A percentile compares a stretch with the other conserved stretches of the same genome.
Conservation (phyloP, 345 rosid species). For the Pistacia atlantica region DNA sequence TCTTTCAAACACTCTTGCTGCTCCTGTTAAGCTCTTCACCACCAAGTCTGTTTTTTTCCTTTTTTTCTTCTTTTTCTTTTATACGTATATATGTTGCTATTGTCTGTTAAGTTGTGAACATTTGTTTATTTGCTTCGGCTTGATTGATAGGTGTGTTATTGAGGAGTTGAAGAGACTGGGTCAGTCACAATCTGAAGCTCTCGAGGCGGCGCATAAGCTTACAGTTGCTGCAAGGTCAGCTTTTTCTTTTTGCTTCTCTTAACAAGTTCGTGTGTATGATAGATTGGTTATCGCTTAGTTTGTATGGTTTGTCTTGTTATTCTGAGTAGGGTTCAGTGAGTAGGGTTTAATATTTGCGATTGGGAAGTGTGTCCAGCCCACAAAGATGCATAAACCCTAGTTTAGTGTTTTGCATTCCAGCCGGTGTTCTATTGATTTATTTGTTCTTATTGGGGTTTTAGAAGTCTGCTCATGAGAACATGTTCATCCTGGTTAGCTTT, state of each 20-base stretch:
- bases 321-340: neutral
- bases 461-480: neutral
- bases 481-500: neutral
- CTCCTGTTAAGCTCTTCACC: conserved; percentile 84
- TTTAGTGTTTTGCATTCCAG: neutral
- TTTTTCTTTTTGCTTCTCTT: conserved; percentile 3
- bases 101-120: neutral
- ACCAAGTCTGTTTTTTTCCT: conserved; percentile 50
- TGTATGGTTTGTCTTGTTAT: neutral
- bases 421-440: neutral
- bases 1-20: conserved; percentile 61
- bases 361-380: neutral
- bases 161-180: conserved; percentile 83
- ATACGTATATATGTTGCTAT: neutral
- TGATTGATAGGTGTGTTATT: conserved; percentile 55
- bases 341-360: neutral
- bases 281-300: neutral
- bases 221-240: conserved; percentile 66
- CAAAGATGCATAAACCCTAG: neutral
- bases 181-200: conserved; percentile 50
- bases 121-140: neutral
- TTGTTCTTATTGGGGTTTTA: neutral
- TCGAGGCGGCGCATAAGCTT: conserved; percentile 60
- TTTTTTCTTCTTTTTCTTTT: neutral
- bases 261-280: neutral